Base-by-base conservation (phyloP, 176 grass and related monocot species). In the Avena atlantica region DNA sequence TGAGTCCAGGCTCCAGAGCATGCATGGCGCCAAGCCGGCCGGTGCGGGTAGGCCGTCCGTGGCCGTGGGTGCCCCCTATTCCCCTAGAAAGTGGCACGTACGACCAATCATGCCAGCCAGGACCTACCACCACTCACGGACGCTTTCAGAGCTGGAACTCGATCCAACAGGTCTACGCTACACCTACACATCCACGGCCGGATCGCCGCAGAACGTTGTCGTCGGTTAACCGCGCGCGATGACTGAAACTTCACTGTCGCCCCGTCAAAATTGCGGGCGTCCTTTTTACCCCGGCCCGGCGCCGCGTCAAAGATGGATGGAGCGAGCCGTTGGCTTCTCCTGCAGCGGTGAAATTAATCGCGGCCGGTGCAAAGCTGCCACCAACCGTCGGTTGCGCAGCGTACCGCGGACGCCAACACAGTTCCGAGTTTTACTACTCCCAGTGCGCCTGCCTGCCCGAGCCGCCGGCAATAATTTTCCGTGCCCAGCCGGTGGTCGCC, bases 311-410 rank as follows among this genome's bases (percentile, higher is more conserved):
- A 31, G 37, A 40, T 40, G 37, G 36, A 37, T 37, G 36, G 36
- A 37, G 6, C 52, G 15, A 55, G 52, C 55, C 16, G 16, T 19
- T 57, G 4, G 4, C 16, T 57, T 57, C 4, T 27, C 25, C 42
- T 6, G 44, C 6, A 5, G 16, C 5, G 55, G 55, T 57, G 16
- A 57, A 20, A 19, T 57, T 4, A 57, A 8, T 57, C 19, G 0
- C 3, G 29, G 29, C 29, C 2, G 29, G 29, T 31, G 29, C 29
- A 31, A 40, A 40, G 37, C 37, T 40, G 37, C 37, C 6, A 40
- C 37, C 77, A 85, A 75, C 82, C 82, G 23, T 27, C 58, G n/a
- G 9, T 76, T n/a, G 70, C 42, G 70, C 59, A 55, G 31, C 8
- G 27, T 29, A 29, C 27, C 27, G 2, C 27, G 27, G 27, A 29